Base-by-base conservation (phyloP, 257 asterid species). In the Verbena officinalis region DNA sequence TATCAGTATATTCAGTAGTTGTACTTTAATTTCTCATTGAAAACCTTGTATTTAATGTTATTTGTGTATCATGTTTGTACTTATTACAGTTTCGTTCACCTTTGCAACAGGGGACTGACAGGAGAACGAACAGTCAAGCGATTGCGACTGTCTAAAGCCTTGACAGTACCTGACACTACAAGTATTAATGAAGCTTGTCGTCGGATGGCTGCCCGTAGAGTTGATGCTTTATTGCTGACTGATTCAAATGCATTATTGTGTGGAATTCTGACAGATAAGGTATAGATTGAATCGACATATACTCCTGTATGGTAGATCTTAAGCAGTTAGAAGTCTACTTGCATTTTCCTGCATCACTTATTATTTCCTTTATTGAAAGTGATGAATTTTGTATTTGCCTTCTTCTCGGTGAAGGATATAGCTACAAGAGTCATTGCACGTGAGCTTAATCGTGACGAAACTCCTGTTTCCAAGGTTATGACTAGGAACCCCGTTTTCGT, bases 111-210 rank as follows among this genome's bases (percentile, higher is more conserved):
- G 92, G 95, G 91, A 64, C 74, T 84, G 75, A 71, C 89, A 14
- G 99, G 99, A 54, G 99, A 94, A 78, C 83, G 99, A 48, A 94
- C 99, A 65, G 99, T 94, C 17, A 94, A 90, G 87, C 73, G 95
- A 44, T 82, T 94, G 75, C 83, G 97, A 80, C 77, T 94, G 63
- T 84, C 97, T 7, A 94, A 74, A 82, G 99, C 99, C 75, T 72
- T 94, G 76, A 94, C 99, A 7, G 90, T 90, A 57, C 95, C 99
- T 66, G 97, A 86, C 7, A 78, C 88, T 59, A 94, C 97, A 59
- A 90, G 70, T 66, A 72, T 94, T 61, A 64, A 49, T 61, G 99
- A 94, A 77, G 97, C 97, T 73, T 90, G 96, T 65, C 96, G 86
- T n/a, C 77, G 93, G 72, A 90, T 94, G 99, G 95, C 97, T 81